Base-by-base conservation (phyloP, 331 rosid species). In the Quercus tomentella region DNA sequence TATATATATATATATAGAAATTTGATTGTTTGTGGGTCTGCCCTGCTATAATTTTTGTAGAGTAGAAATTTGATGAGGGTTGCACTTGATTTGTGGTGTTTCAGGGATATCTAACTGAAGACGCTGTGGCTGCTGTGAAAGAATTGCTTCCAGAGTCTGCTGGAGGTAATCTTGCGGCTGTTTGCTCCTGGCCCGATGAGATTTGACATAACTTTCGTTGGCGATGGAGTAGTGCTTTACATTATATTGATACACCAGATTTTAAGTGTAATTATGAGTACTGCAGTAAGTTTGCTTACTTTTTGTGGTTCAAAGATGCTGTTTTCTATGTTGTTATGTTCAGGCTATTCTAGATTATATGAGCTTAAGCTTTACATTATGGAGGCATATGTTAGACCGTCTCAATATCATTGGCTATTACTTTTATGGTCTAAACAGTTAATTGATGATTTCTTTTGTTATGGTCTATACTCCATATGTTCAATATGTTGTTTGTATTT, bases 161-260 rank as follows among this genome's bases (percentile, higher is more conserved):
- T 41, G 81, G 88, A 54, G 99, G 98, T 76, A 93, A 95, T 79
- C 92, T 95, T 77, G 96, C 99, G 7, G 84, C 86, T 37, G 91
- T 95, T 62, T 95, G 98, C 79, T 83, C 98, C 61, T 91, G 98
- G 99, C 80, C 99, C 23, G 98, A 92, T 77, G 84, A 88, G 83
- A 76, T 90, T 88, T 89, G 93, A 7, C 61, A 35, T 12, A 23
- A 65, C 4, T 84, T 63, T 81, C 94, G 79, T 63, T 90, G 74
- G 76, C 88, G 75, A 22, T 95, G 99, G 96, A 93, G 94, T 73
- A 55, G 97, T 74, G 83, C 90, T 73, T 84, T 93, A 12, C 99
- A 90, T 75, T 95, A 82, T 31, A 81, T 82, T 69, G 94, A 95
- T 84, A 93, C 98, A 0, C 97, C 99, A 0, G 99, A 95, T 90